phyloP scores from a whole-genome alignment of 805 yeast species.

The Cyberlindnera veronae region DNA sequence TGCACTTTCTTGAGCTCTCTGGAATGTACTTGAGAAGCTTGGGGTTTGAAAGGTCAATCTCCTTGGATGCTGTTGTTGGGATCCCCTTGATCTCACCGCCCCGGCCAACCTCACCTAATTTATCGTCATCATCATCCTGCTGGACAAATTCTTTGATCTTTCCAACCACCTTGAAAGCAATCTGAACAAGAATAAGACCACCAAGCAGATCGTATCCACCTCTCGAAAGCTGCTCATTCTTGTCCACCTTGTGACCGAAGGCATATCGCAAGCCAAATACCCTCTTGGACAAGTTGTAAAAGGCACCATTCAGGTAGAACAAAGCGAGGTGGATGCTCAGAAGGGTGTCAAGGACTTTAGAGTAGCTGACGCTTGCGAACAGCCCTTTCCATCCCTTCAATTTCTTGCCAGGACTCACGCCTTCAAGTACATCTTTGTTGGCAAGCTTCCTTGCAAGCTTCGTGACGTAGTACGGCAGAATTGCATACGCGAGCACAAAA shows the following conservation, averaged over 20 bases:
- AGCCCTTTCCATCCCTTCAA: constrained; percentile 12
- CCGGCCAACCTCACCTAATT: background rate
- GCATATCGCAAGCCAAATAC: constrained; percentile 78
- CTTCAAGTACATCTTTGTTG: constrained; percentile 11
- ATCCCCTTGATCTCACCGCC: constrained; percentile 9
- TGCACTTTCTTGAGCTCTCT: constrained; percentile 67
- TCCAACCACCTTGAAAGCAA: constrained; percentile 37
- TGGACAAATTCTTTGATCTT: constrained; percentile 7
- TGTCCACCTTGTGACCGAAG: constrained; percentile 57
- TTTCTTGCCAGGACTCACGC: constrained; percentile 17
- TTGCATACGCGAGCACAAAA: constrained; percentile 56
- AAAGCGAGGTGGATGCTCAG: constrained; percentile 72
- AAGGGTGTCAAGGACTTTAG: constrained; percentile 46
- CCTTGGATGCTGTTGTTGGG: constrained; percentile 12
- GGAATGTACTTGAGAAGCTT: constrained; percentile 63
- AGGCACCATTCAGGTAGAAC: constrained; percentile 80
- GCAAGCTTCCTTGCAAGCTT: constrained; percentile 22
- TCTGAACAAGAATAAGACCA: constrained; percentile 51
- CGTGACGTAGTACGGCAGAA: constrained; percentile 56
- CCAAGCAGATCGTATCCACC: constrained; percentile 80
- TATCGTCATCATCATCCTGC: constrained; percentile 3
- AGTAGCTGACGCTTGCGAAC: constrained; percentile 35
- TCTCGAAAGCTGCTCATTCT: constrained; percentile 35
- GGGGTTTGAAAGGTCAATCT: constrained; percentile 56
- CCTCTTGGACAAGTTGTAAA: constrained; percentile 74